A percentile compares a stretch with the other conserved stretches of the same genome.
These are phyloP conservation scores for Diplogelasinospora grovesii DNA, from an alignment of 495 filamentous ascomycete genomes.

Conservation along the genomic window DNA sequence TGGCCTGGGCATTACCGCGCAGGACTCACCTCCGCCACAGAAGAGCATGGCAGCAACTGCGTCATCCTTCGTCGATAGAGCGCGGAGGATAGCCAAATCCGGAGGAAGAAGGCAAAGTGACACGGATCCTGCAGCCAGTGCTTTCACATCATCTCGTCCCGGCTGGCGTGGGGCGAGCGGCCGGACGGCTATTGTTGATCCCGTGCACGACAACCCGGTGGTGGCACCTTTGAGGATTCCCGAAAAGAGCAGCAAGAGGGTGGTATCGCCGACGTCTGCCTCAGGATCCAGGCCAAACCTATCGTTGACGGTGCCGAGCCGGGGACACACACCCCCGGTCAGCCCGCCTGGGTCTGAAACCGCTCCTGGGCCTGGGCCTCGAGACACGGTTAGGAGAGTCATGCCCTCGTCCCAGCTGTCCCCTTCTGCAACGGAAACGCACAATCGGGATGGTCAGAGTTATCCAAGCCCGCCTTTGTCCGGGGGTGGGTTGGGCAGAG, in stretches of 20 bases:
- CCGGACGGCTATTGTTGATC: constrained; percentile 39
- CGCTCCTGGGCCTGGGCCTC: constrained; percentile 14
- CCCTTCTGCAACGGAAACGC: constrained; percentile 14
- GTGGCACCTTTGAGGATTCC: constrained; percentile 40
- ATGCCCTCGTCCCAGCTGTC: constrained; percentile 20
- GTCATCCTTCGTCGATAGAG: constrained; percentile 37
- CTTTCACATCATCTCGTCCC: constrained; percentile 32
- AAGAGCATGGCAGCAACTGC: constrained; percentile 10
- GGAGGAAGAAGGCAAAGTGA: constrained; percentile 17
- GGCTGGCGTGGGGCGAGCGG: constrained; percentile 50
- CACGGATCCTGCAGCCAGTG: constrained; percentile 27
- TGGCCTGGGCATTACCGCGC: constrained; percentile 26
- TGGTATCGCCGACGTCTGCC: constrained; percentile 14
- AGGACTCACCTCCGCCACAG: constrained; percentile 16
- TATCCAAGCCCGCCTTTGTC: constrained; percentile 33
- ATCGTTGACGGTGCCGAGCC: constrained; percentile 11
- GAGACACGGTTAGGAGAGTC: constrained; percentile 20
- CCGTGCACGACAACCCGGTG: constrained; percentile 37
- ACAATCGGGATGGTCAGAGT: constrained; percentile 14
- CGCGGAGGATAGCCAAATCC: constrained; percentile 38
- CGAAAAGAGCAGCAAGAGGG: constrained; percentile 36
- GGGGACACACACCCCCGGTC: constrained; percentile 28
- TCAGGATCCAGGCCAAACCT: constrained; percentile 9
- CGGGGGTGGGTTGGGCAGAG: constrained; percentile 14
- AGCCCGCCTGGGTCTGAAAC: constrained; percentile 29